A percentile compares a stretch with the other conserved stretches of the same genome.
These are phyloP conservation scores for Penicillium paneum DNA, from an alignment of 2,329 filamentous ascomycete species.

Conservation along the genomic window DNA sequence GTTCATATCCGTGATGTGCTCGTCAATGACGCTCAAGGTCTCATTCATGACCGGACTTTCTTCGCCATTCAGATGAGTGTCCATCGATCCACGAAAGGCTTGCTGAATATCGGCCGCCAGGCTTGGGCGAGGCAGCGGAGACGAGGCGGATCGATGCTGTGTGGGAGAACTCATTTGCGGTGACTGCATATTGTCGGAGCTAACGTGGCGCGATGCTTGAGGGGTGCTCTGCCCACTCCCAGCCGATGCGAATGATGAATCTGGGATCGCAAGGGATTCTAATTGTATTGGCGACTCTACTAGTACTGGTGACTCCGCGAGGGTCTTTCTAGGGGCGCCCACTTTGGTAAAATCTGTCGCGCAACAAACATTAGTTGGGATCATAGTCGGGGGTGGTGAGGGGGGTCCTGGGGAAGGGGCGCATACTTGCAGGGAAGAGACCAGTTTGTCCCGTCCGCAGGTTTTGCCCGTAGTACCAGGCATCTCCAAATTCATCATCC, in stretches of 20 bases:
- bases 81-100: conserved; percentile 46
- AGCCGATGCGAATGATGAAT: conserved; percentile 24
- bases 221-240: conserved; percentile 40
- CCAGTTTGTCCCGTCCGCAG: conserved; percentile 42
- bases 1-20: conserved; percentile 88
- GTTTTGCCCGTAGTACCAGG: conserved; percentile 60
- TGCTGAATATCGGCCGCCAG: conserved; percentile 42
- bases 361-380: background rate
- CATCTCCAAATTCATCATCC: conserved; percentile 65
- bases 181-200: conserved; percentile 31
- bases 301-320: conserved; percentile 7
- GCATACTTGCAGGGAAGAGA: conserved; percentile 49
- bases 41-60: conserved; percentile 85
- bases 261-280: conserved; percentile 15
- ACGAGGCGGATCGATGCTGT: conserved; percentile 35
- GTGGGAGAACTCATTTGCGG: conserved; percentile 24
- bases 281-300: conserved; percentile 14
- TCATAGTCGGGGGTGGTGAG: background rate
- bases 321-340: background rate
- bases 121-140: conserved; percentile 35
- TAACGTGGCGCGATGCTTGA: conserved; percentile 41
- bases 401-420: background rate
- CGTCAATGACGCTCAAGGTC: conserved; percentile 91
- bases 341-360: conserved; percentile 20
- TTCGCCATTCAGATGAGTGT: conserved; percentile 51